Conservation (phyloP, 306 rosid genomes). For the Arachis stenosperma region DNA sequence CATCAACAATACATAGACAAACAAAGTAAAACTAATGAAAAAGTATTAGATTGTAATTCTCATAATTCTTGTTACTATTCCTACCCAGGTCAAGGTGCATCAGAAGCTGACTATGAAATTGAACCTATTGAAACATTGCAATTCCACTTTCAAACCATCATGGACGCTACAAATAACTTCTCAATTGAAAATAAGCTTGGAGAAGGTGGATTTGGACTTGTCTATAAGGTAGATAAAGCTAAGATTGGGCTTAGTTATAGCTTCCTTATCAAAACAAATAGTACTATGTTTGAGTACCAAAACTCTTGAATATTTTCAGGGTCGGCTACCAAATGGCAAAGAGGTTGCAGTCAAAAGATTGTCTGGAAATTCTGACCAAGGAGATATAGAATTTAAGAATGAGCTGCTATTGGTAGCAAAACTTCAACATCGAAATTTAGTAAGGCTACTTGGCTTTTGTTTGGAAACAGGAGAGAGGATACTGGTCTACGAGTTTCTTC, state of each 20-base stretch:
- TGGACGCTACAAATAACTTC: constrained; percentile 47
- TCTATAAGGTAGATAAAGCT: constrained; percentile 47
- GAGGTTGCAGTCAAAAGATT: constrained; percentile 53
- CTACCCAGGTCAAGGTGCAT: not conserved
- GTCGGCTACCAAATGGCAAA: constrained; percentile 35
- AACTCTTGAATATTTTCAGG: constrained; percentile 27
- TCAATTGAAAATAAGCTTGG: constrained; percentile 54
- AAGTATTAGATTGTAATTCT: not conserved
- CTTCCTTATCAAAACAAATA: no score
- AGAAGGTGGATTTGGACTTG: constrained; percentile 59
- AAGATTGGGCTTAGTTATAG: not conserved
- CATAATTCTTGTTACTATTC: not conserved
- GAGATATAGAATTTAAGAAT: constrained; percentile 52
- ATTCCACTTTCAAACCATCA: constrained; percentile 40
- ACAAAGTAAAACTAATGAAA: not conserved
- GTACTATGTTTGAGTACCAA: not conserved
- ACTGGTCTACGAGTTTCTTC: constrained; percentile 55
- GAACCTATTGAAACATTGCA: constrained; percentile 33
- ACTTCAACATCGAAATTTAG: constrained; percentile 59
- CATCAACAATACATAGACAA: not conserved
- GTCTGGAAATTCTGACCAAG: constrained; percentile 43
- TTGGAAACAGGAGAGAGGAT: constrained; percentile 46
- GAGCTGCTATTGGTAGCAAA: constrained; percentile 45
- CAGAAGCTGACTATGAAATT: constrained; percentile 24
- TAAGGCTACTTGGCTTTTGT: constrained; percentile 51